Conservation (phyloP, 1,284 basidiomycete genomes). For the Gomphus sp. region DNA sequence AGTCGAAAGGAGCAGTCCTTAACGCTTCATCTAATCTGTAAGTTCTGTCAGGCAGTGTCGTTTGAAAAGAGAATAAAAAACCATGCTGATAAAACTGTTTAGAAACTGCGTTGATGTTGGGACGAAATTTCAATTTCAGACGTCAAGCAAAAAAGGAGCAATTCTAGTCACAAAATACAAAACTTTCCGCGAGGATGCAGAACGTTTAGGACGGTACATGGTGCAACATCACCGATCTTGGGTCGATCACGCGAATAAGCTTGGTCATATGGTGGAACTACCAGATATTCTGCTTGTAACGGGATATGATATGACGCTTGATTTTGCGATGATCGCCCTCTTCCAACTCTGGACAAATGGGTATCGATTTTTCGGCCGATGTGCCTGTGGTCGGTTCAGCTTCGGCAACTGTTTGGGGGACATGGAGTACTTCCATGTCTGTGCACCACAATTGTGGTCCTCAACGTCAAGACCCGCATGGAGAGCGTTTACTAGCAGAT, state of each 20-base stretch:
- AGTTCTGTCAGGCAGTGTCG: background rate
- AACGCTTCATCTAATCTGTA: background rate
- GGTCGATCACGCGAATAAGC: background rate
- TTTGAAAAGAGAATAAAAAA: no score
- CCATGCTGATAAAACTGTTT: background rate
- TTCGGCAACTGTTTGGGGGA: background rate
- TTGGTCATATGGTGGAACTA: background rate
- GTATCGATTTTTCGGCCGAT: background rate
- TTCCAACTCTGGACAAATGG: background rate
- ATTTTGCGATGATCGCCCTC: background rate
- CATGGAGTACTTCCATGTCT: background rate
- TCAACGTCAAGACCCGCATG: background rate
- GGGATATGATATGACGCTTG: background rate
- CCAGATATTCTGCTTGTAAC: background rate
- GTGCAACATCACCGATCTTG: background rate
- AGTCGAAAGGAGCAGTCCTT: background rate
- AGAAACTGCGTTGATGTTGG: background rate
- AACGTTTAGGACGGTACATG: background rate
- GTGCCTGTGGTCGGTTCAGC: background rate
- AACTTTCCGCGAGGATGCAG: background rate
- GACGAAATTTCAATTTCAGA: background rate
- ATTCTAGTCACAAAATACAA: background rate
- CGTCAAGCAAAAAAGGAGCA: background rate
- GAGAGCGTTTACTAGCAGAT: background rate
- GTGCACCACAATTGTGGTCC: background rate